A percentile compares a stretch with the other conserved stretches of the same genome.
These are phyloP conservation scores for Spatholobus suberectus DNA, from an alignment of 306 rosid species.

Conservation along the genomic window DNA sequence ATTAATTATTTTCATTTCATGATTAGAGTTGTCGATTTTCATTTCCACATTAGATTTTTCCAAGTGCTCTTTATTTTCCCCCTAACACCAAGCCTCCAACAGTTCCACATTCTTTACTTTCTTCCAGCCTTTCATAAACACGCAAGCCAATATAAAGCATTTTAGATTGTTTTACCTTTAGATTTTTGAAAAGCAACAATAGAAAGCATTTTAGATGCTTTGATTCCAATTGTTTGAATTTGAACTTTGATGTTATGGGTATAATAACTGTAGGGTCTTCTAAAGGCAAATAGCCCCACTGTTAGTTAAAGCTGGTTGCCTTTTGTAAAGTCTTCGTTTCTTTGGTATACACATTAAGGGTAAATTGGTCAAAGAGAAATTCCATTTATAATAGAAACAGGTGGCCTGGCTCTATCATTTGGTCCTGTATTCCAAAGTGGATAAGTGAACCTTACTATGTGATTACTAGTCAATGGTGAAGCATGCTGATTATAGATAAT, in stretches of 20 bases:
- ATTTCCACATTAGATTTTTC: too few relatives aligned
- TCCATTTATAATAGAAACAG: not conserved
- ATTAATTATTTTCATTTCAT: too few relatives aligned
- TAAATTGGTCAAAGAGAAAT: not conserved
- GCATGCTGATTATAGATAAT: not conserved
- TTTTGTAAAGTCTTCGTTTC: not conserved
- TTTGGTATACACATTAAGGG: not conserved
- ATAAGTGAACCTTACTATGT: not conserved
- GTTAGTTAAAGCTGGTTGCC: not conserved
- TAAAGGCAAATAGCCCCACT: not conserved
- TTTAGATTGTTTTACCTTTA: not conserved
- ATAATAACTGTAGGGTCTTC: not conserved
- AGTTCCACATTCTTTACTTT: too few relatives aligned
- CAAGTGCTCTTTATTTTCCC: too few relatives aligned
- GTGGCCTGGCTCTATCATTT: not conserved
- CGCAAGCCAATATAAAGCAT: too few relatives aligned
- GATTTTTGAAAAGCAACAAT: not conserved
- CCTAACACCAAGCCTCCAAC: too few relatives aligned
- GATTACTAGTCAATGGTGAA: not conserved
- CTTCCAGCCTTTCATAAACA: too few relatives aligned
- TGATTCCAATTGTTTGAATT: not conserved
- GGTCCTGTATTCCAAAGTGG: not conserved
- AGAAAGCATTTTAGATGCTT: constrained; percentile 15
- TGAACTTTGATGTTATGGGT: not conserved
- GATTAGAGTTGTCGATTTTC: too few relatives aligned